These are phyloP conservation scores for Chlamydomonas sp. DNA, from an alignment of 139 green algal genomes.

Conservation along the genomic window DNA sequence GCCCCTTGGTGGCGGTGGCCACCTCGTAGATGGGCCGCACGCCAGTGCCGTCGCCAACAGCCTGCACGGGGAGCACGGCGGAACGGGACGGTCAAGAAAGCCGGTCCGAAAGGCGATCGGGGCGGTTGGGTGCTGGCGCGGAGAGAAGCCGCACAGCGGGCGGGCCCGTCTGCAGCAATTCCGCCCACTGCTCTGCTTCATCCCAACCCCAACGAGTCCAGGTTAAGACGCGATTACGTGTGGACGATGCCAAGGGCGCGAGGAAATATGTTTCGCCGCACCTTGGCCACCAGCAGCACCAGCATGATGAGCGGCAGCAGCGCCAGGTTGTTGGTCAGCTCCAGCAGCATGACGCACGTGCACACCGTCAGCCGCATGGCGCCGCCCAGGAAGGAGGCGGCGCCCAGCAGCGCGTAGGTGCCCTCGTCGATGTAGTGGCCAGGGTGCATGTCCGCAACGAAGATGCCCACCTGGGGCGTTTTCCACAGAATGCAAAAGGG, in stretches of 20 bases:
- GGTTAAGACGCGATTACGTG: no score
- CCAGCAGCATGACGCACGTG: conserved; percentile 83
- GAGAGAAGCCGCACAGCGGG: no score
- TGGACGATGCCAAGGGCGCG: no score
- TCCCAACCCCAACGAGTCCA: no score
- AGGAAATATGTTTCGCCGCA: background rate
- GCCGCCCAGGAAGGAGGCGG: conserved; percentile 50
- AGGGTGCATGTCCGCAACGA: conserved; percentile 74
- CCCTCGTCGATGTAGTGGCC: conserved; percentile 55
- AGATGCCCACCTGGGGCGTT: conserved; percentile 59
- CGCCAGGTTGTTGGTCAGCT: conserved; percentile 89
- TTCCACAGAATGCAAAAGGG: no score
- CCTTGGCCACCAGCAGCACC: conserved; percentile 86
- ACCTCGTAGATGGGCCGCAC: conserved; percentile 75
- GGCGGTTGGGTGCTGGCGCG: no score
- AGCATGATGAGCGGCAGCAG: conserved; percentile 91
- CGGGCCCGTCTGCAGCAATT: no score
- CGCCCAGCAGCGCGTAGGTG: conserved; percentile 59
- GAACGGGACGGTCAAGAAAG: no score
- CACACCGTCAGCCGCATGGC: conserved; percentile 57
- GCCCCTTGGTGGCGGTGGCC: conserved; percentile 67
- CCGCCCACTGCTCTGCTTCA: no score
- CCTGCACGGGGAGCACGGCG: conserved; percentile 32
- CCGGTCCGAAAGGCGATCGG: no score
- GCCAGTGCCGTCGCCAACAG: conserved; percentile 73